phyloP scores from a whole-genome alignment of 768 basidiomycete species.

The Lyophyllum decastes region DNA sequence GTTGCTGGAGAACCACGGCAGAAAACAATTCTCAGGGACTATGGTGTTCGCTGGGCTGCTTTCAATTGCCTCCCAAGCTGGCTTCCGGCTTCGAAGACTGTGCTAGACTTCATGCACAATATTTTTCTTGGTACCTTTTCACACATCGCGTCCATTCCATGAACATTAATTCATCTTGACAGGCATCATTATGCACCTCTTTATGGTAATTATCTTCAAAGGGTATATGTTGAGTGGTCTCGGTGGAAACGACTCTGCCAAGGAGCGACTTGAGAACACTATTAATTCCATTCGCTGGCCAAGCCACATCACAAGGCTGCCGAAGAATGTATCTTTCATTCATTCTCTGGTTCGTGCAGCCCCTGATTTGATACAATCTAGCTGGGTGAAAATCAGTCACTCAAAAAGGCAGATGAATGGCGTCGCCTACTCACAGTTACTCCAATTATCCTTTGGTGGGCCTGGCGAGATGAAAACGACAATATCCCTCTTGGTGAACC shows the following conservation, averaged over 20 bases:
- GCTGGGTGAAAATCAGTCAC: conserved; percentile 31
- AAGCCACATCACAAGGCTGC: conserved; percentile 28
- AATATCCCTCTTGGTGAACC: conserved; percentile 18
- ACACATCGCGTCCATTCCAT: too few relatives aligned
- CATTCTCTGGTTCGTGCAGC: not conserved
- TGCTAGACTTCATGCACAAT: conserved; percentile 33
- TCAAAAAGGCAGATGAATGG: conserved; percentile 36
- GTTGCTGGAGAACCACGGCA: conserved; percentile 7
- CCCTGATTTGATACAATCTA: conserved; percentile 4
- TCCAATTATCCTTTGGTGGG: conserved; percentile 28
- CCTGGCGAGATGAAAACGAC: conserved; percentile 23
- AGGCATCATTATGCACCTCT: conserved; percentile 22
- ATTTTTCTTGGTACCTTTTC: conserved; percentile 30
- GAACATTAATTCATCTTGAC: too few relatives aligned
- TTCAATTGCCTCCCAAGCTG: conserved; percentile 28
- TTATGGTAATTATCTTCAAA: conserved; percentile 19
- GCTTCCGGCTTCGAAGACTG: conserved; percentile 22
- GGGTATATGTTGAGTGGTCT: conserved; percentile 25
- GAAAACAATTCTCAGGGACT: conserved; percentile 18
- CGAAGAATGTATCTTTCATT: conserved; percentile 28
- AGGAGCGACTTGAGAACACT: conserved; percentile 21
- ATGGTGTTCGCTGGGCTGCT: conserved; percentile 22
- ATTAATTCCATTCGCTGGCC: conserved; percentile 31
- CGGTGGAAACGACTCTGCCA: conserved; percentile 21
- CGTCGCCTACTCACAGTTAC: conserved; percentile 21